Evolutionary conservation across 495 filamentous ascomycete species (phyloP), one percentile per base, ranked within the genome.

Genomic region (Hypoxylon fuscum): DNA sequence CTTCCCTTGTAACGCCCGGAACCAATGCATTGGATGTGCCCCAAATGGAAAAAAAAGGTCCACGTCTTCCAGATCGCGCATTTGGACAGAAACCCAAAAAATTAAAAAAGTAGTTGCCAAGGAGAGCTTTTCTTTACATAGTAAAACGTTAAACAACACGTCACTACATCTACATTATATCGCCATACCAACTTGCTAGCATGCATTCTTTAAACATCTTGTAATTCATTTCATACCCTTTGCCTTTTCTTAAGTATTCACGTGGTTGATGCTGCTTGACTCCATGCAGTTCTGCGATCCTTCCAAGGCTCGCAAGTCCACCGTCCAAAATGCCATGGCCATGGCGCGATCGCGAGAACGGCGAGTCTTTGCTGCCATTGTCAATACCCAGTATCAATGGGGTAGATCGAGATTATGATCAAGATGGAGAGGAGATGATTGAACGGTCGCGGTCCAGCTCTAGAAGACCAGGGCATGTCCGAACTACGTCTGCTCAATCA

Each of bases 401-500:
- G 34, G 42, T 65, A 49, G 59, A 61, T 42, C 53, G 62, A 34
- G 69, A 75, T 42, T 54, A 64, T 68, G 41, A 64, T 56, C 54
- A 68, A 47, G 42, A 59, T 41, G 38, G 59, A 18, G 55, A 71
- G 10, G 69, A 64, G 6, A 41, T 54, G 21, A 23, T 55, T 34
- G 67, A 74, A 22, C 66, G 69, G 22, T 73, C 77, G 12, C 65
- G 68, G 55, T 74, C 78, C 5, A 62, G 32, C 18, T 68, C 75
- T 51, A 59, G 54, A 40, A 68, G 54, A 29, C 72, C 75, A 2
- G 64, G 69, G 10, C 70, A 74, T 58, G 55, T 49, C 23, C 69
- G 77, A 34, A 76, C 76, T 15, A 81, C 79, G 9, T 81, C 79
- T 48, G 76, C 78, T 32, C 73, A 79, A 50, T 79, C 77, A 52